Base-by-base conservation (phyloP, 1,284 basidiomycete species). In the Cystobasidiaceae sp. region DNA sequence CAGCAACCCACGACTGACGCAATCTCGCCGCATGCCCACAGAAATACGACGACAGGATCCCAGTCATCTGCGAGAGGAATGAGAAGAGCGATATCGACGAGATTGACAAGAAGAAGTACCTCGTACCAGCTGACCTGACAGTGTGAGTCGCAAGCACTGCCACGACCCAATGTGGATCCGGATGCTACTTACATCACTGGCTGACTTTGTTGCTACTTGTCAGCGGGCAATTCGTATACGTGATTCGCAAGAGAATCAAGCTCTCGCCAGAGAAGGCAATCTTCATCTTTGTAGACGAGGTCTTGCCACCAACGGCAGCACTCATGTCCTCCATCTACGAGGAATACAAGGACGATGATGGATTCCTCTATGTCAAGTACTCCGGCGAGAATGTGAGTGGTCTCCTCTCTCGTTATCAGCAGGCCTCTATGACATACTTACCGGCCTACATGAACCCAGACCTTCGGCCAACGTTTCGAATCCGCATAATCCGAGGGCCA, bases 31-130 rank as follows among this genome's bases (percentile, higher is more conserved):
- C n/a, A n/a, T n/a, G n/a, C n/a, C n/a, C n/a, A 68, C 90, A 93
- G 84, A 98, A 98, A 82, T 98, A 98, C 77, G 90, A 90, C 44
- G 94, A 98, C 82, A 86, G 94, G 71, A 97, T 98, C 77, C 94
- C 94, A 30, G 94, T 98, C 70, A 99, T 99, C 79, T 99, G 96
- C 80, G 96, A 99, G 84, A 97, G 97, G 82, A 94, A 93, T 58
- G 94, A 98, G 81, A 86, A 90, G 76, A 96, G 93, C 64, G 96
- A 99, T 79, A 97, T 98, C 76, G 92, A 93, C 0, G 94, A 93
- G 21, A 97, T 99, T 75, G 96, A 98, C 84, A 99, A 99, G 90
- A 98, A 98, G 89, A 99, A 98, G 83, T 99, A 98, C 74, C 83
- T 99, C 49, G 96, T 98, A 3, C 96, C 96, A 32, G 75, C 96